A percentile compares a stretch with the other conserved stretches of the same genome.
These are phyloP conservation scores for Cinnamomum micranthum DNA, from an alignment of 164 flowering plant species.

Conservation along the genomic window DNA sequence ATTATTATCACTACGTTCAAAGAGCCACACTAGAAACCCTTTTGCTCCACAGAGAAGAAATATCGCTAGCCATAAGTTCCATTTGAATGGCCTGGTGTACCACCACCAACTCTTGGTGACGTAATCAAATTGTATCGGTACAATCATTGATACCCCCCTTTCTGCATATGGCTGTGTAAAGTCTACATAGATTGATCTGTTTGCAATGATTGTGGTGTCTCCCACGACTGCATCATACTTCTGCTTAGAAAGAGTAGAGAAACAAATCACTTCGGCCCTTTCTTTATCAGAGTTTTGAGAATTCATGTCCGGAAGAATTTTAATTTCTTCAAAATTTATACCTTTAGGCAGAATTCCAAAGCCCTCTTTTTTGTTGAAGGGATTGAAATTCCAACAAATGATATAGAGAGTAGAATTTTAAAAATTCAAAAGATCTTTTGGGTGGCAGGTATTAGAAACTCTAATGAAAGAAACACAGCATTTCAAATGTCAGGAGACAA, in stretches of 20 bases:
- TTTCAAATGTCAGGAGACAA: no score
- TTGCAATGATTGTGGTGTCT: conserved; percentile 1
- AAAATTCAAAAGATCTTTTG: no score
- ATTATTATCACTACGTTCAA: neutral
- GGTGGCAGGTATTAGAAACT: no score
- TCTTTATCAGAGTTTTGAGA: no score
- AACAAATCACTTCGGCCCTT: neutral
- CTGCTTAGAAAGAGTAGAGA: neutral
- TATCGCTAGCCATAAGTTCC: neutral
- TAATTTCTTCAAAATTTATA: no score
- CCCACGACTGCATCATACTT: conserved; percentile 7
- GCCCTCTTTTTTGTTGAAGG: no score
- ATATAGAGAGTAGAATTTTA: no score
- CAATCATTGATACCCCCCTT: neutral
- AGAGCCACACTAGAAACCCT: neutral
- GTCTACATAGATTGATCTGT: conserved; percentile 4
- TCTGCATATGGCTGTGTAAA: conserved; percentile 1
- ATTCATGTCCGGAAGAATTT: no score
- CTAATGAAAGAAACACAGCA: no score
- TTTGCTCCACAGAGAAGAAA: neutral
- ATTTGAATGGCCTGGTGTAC: neutral
- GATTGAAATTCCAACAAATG: no score
- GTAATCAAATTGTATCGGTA: neutral
- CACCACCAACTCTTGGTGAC: neutral
- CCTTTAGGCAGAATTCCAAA: no score